Percentiles rank a stretch among this genome's conserved stretches.
Evolutionary conservation across 129 eudicot species (phyloP).

Genomic region (Helichrysum umbraculigerum): DNA sequence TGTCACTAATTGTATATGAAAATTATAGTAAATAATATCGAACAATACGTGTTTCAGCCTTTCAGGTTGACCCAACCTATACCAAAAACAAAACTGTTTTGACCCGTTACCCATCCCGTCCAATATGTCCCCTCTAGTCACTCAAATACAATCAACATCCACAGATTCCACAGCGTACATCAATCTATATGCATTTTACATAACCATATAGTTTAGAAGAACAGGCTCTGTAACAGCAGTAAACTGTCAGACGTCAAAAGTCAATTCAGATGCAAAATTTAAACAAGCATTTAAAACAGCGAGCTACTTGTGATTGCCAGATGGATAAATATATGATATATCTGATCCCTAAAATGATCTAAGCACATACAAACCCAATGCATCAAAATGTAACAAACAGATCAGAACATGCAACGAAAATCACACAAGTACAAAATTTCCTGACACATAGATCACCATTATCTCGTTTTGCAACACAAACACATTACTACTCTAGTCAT

Average conservation of each 20-base stretch:
- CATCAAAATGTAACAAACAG: neutral
- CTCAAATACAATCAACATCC: neutral
- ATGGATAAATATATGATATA: neutral
- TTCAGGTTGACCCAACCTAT: neutral
- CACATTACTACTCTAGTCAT: neutral
- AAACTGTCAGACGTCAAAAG: neutral
- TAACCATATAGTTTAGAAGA: neutral
- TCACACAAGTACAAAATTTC: neutral
- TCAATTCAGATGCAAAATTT: neutral
- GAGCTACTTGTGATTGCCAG: neutral
- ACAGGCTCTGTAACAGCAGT: neutral
- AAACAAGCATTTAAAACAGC: neutral
- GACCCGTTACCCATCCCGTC: neutral
- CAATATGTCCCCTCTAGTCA: neutral
- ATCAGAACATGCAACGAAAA: neutral
- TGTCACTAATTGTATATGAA: neutral
- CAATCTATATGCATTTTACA: neutral
- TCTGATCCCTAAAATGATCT: neutral
- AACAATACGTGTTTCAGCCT: neutral
- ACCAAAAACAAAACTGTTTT: neutral
- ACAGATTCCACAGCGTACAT: constrained; percentile 13
- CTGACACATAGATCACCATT: neutral
- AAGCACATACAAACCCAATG: neutral
- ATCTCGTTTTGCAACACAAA: neutral
- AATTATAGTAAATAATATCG: neutral